Conservation (phyloP, 306 rosid genomes). For the Rosa lucieae region DNA sequence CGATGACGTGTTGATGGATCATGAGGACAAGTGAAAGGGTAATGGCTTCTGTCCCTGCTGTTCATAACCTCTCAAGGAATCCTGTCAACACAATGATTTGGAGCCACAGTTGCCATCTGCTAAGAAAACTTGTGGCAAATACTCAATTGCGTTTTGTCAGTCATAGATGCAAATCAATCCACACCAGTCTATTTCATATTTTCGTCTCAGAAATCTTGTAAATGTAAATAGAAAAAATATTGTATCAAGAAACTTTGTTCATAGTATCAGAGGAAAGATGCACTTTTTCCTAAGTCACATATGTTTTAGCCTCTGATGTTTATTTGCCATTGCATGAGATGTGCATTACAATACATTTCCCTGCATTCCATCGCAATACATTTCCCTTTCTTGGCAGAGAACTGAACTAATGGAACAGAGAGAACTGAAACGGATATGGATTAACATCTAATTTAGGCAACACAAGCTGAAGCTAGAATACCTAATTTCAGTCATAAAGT, state of each 20-base stretch:
- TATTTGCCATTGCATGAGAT: too few relatives aligned
- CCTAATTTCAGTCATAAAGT: background rate
- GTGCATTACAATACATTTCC: too few relatives aligned
- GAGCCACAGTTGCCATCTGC: conserved; percentile 22
- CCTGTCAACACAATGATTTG: conserved; percentile 17
- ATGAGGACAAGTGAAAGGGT: background rate
- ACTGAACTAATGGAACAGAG: background rate
- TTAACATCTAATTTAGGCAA: background rate
- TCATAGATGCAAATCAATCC: conserved; percentile 12
- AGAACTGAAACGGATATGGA: background rate
- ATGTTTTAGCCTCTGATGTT: background rate
- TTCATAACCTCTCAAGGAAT: background rate
- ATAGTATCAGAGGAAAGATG: background rate
- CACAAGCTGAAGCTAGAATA: background rate
- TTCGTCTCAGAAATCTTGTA: conserved; percentile 23
- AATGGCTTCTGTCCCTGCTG: background rate
- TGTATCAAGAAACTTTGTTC: background rate
- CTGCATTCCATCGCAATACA: background rate
- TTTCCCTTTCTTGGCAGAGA: background rate
- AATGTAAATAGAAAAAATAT: conserved; percentile 2
- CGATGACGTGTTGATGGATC: background rate
- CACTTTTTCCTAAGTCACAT: background rate
- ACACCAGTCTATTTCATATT: background rate
- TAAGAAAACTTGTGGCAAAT: conserved; percentile 5
- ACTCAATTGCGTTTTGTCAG: conserved; percentile 17